These are phyloP conservation scores for Ascochyta rabiei DNA, from an alignment of 2,329 filamentous ascomycete species.

Conservation along the genomic window DNA sequence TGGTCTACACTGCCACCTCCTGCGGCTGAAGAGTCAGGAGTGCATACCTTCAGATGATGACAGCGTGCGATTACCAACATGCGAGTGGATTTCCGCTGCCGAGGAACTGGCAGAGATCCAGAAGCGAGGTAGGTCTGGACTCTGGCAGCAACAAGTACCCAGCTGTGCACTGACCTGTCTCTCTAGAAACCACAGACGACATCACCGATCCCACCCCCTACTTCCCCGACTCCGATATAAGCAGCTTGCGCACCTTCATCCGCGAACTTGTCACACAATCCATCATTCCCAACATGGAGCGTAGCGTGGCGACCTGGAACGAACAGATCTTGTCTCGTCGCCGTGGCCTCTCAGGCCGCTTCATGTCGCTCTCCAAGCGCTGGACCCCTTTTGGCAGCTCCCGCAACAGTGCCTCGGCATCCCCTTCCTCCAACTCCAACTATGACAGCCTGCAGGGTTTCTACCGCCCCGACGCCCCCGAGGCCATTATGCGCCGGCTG, in stretches of 20 bases:
- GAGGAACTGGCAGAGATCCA: slow-evolving; percentile 82
- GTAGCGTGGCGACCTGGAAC: slow-evolving; percentile 89
- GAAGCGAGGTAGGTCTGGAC: slow-evolving; percentile 58
- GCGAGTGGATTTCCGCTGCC: slow-evolving; percentile 85
- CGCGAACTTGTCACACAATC: slow-evolving; percentile 96
- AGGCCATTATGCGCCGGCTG: slow-evolving; percentile 90
- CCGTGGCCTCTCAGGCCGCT: slow-evolving; percentile 86
- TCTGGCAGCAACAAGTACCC: slow-evolving; percentile 11
- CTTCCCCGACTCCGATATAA: slow-evolving; percentile 90
- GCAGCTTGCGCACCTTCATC: slow-evolving; percentile 86
- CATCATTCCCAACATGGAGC: slow-evolving; percentile 94
- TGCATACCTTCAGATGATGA: slow-evolving; percentile 92
- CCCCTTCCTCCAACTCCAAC: slow-evolving; percentile 64
- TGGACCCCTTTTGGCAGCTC: slow-evolving; percentile 82
- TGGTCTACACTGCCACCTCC: slow-evolving; percentile 89
- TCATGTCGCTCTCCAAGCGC: slow-evolving; percentile 90
- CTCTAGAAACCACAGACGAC: slow-evolving; percentile 67
- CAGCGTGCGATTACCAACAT: slow-evolving; percentile 77
- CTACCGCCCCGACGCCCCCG: slow-evolving; percentile 81
- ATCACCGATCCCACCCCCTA: slow-evolving; percentile 75
- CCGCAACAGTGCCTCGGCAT: slow-evolving; percentile 60
- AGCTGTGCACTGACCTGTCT: slow-evolving; percentile 1
- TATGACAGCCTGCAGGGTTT: slow-evolving; percentile 81
- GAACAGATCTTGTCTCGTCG: slow-evolving; percentile 93
- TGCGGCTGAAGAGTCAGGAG: slow-evolving; percentile 82